Base-by-base conservation (phyloP, 2,329 filamentous ascomycete species). In the Drechslera avenae region DNA sequence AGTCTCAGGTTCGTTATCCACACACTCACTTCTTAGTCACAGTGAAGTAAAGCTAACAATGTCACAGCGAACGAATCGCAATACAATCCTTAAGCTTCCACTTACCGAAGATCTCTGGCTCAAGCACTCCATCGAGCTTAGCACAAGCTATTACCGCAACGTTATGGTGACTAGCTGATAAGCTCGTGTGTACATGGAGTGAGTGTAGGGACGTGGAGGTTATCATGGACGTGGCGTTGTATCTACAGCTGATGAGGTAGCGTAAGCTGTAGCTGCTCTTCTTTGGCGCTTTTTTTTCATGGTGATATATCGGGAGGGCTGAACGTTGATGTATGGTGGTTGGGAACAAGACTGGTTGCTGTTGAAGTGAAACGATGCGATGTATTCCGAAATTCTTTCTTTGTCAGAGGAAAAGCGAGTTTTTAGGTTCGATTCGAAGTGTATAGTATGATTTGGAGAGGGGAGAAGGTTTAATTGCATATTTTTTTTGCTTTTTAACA, bases 41-140 rank as follows among this genome's bases (percentile, higher is more conserved):
- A 1, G 12, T 10, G 4, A 26, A 39, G 13, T 42, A 73, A 14
- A 33, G 48, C 78, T 75, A 73, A 78, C 13, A 26, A 8, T 4
- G 17, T 10, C 5, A 6, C 34, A 52, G 39, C 39, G 39, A 36
- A 39, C 54, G 10, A 63, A 68, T 6, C 72, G 79, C 50, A 73
- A 76, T 10, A 76, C 77, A 45, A 79, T 89, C 26, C 74, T 88
- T 26, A 77, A 79, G 40, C 73, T 89, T 31, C 86, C 86, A 1
- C 76, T 93, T 44, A 90, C 88, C 4, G 86, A 90, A 62, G 89
- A 93, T 70, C 82, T 85, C 32, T 83, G 88, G 61, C 75, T 91
- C 52, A 80, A 83, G 62, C 88, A 92, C 71, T 86, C 88, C 7
- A 82, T 86, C 28, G 84, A 89, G 54, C 77, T 91, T 60, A 86